phyloP scores from a whole-genome alignment of 1,284 basidiomycete species.

The Sporisorium scitamineum region DNA sequence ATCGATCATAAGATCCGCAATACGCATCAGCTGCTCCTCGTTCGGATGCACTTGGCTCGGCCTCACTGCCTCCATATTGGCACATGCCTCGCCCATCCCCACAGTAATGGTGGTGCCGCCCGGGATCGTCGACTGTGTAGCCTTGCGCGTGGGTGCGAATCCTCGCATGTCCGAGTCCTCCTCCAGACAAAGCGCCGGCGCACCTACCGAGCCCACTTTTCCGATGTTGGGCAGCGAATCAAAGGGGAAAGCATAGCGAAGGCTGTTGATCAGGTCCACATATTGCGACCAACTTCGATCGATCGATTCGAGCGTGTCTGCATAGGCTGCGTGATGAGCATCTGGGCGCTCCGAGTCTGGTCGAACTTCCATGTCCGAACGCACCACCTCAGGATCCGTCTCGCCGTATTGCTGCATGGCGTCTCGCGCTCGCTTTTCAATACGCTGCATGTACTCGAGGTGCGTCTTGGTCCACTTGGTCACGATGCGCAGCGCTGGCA shows the following conservation, averaged over 20 bases:
- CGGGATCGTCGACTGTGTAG: conserved; percentile 60
- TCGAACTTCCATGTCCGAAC: conserved; percentile 31
- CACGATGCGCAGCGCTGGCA: conserved; percentile 87
- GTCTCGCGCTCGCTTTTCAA: conserved; percentile 46
- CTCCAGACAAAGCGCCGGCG: conserved; percentile 76
- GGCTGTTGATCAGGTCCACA: conserved; percentile 76
- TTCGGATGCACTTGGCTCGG: conserved; percentile 82
- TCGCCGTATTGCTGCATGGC: conserved; percentile 37
- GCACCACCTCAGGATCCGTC: conserved; percentile 23
- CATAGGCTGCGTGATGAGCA: conserved; percentile 60
- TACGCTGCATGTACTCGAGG: conserved; percentile 76
- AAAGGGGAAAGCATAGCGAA: conserved; percentile 79
- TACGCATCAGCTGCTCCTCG: conserved; percentile 92
- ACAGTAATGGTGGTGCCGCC: conserved; percentile 42
- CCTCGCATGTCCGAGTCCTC: conserved; percentile 92
- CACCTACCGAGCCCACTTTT: conserved; percentile 66
- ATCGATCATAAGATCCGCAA: conserved; percentile 85
- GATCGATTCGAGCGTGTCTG: conserved; percentile 59
- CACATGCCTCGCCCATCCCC: conserved; percentile 52
- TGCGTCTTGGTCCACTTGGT: conserved; percentile 90
- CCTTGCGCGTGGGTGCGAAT: conserved; percentile 82
- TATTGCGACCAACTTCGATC: conserved; percentile 79
- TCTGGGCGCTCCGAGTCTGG: conserved; percentile 29
- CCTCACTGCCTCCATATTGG: conserved; percentile 33
- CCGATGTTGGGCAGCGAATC: conserved; percentile 74